A percentile compares a stretch with the other conserved stretches of the same genome.
These are phyloP conservation scores for Scalesia atractyloides DNA, from an alignment of 129 eudicot species.

Conservation along the genomic window DNA sequence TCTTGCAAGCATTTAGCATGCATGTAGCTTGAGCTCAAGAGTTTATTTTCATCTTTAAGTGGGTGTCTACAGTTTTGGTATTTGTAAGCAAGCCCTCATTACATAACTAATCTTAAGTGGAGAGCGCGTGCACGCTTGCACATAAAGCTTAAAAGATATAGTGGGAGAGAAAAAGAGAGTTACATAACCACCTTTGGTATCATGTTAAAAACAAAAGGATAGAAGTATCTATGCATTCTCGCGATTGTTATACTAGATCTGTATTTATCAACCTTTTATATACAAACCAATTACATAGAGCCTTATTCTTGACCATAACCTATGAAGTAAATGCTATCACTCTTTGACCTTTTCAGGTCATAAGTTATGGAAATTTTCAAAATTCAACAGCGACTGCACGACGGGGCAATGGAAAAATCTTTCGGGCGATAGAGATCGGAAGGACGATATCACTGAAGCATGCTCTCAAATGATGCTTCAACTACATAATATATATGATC, in stretches of 20 bases:
- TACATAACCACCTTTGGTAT: too few species aligned
- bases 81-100: not conserved
- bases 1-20: too few species aligned
- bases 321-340: not conserved
- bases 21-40: not conserved
- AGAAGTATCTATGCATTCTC: too few species aligned
- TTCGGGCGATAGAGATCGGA: slow-evolving; percentile 56
- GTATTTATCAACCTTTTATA: too few species aligned
- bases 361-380: slow-evolving; percentile 50
- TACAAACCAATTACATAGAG: not conserved
- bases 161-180: too few species aligned
- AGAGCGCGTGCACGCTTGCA: too few species aligned
- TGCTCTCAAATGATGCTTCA: slow-evolving; percentile 69
- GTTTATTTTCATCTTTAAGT: too few species aligned
- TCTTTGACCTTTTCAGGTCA: slow-evolving; percentile 42
- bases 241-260: too few species aligned
- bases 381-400: too few species aligned
- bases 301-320: slow-evolving; percentile 14
- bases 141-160: too few species aligned
- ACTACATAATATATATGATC: slow-evolving; percentile 53
- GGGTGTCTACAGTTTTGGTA: not conserved
- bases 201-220: too few species aligned
- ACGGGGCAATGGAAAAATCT: slow-evolving; percentile 16
- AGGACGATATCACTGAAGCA: slow-evolving; percentile 61
- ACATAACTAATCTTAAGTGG: too few species aligned